phyloP scores from a whole-genome alignment of 768 basidiomycete species.

The Suillus occidentalis region DNA sequence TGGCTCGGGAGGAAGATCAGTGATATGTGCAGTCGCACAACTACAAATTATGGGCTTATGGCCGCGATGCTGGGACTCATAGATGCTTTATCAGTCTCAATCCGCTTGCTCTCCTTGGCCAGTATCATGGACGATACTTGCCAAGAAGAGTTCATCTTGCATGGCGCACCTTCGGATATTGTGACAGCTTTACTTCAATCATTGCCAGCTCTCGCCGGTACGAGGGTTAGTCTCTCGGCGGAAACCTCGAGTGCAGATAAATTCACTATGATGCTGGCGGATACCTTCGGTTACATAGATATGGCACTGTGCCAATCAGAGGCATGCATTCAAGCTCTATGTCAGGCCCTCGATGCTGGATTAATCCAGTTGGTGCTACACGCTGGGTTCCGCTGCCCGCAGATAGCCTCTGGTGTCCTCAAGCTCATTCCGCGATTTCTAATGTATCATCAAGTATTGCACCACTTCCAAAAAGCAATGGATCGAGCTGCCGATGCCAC shows the following conservation, averaged over 20 bases:
- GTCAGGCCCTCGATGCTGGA: conserved; percentile 1
- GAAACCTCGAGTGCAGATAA: not conserved
- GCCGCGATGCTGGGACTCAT: not conserved
- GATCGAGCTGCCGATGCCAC: not conserved
- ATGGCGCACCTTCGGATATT: not conserved
- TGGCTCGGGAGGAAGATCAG: not conserved
- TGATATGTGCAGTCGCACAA: not conserved
- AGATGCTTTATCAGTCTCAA: not conserved
- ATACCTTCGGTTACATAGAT: not conserved
- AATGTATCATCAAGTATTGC: conserved; percentile 3
- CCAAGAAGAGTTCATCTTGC: not conserved
- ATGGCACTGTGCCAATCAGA: not conserved
- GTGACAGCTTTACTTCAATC: not conserved
- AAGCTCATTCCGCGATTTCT: conserved; percentile 3
- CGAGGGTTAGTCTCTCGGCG: not conserved
- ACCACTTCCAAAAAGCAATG: not conserved
- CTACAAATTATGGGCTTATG: not conserved
- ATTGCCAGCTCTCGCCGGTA: not conserved
- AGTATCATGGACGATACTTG: not conserved
- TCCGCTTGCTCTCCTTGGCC: not conserved
- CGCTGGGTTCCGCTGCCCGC: not conserved
- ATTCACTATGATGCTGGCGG: not conserved
- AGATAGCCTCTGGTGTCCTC: not conserved
- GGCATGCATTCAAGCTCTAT: not conserved
- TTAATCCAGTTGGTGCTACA: conserved; percentile 2